phyloP scores from a whole-genome alignment of 495 filamentous ascomycete genomes.

The Aspergillus conjunctus region DNA sequence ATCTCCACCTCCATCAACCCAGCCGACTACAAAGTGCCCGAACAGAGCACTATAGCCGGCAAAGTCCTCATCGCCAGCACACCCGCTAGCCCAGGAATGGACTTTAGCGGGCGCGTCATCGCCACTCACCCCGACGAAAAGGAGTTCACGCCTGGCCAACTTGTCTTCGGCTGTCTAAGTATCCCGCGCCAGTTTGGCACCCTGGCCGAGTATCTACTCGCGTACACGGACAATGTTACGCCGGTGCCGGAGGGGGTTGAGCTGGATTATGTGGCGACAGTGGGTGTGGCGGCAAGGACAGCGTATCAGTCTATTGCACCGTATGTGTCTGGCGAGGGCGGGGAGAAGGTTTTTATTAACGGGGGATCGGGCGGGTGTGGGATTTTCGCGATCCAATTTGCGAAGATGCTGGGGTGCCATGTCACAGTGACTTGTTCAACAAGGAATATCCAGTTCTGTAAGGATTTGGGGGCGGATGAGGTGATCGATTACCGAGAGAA shows the following conservation, averaged over 20 bases:
- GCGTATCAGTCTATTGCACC: conserved; percentile 62
- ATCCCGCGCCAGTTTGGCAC: conserved; percentile 51
- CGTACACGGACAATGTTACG: conserved; percentile 27
- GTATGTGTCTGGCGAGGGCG: conserved; percentile 42
- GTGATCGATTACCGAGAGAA: conserved; percentile 67
- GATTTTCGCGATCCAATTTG: conserved; percentile 64
- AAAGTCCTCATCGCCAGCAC: conserved; percentile 39
- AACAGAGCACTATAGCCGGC: conserved; percentile 48
- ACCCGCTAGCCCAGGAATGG: conserved; percentile 60
- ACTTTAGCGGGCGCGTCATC: conserved; percentile 64
- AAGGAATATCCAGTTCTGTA: conserved; percentile 58
- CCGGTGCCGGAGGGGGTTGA: conserved; percentile 54
- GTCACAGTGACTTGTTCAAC: conserved; percentile 63
- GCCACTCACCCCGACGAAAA: conserved; percentile 34
- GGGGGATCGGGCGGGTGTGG: conserved; percentile 67
- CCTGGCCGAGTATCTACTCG: conserved; percentile 55
- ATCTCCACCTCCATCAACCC: conserved; percentile 63
- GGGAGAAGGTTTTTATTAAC: conserved; percentile 66
- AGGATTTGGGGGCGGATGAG: conserved; percentile 64
- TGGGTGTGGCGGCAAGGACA: conserved; percentile 59
- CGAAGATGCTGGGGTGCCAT: conserved; percentile 63
- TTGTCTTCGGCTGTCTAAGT: conserved; percentile 56
- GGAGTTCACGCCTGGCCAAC: conserved; percentile 49
- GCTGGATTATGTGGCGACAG: conserved; percentile 50
- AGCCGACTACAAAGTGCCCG: conserved; percentile 69